Evolutionary conservation across 192 early-diverging fungal genomes (phyloP), one percentile per base, ranked within the genome.

Genomic region (Cladochytrium replicatum): DNA sequence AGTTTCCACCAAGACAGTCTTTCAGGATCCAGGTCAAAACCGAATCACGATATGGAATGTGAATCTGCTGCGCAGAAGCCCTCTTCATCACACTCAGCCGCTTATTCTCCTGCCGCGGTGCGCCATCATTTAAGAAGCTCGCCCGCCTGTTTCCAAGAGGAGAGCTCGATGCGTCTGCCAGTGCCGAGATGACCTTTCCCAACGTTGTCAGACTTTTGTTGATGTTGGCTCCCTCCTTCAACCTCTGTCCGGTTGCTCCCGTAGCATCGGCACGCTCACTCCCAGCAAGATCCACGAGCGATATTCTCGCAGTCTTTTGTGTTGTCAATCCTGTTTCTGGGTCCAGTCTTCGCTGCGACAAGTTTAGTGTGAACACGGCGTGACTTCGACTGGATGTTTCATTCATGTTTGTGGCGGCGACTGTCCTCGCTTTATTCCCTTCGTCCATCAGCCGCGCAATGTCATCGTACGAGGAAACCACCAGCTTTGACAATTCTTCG

Each of bases 361-460:
- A 39, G 19, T 54, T 50, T 21, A 68, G 29, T 7, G 65, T 70
- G 40, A 70, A 68, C 13, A 70, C 57, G 6, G 63, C 60, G 41
- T 71, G 68, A 11, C 52, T 54, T 37, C 91, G 78, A 63, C 82
- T 86, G 29, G 89, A 93, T 1, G 80, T 80, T 48, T 85, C 91
- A 66, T 97, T 97, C 89, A 94, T 92, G 47, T 88, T 85, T 34
- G 93, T 97, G 11, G 90, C 77, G 1, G 90, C 93, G 13, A 92
- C 87, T 0, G 89, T 93, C 48, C 85, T 74, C n/a, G 83, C 76
- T 86, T 57, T 83, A 58, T 85, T 88, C 34, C 84, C 85, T 63
- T 79, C 78, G 48, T 80, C 78, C 78, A 89, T 86, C n/a, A 88
- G 66, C 48, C 66, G 72, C 22, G 76, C 67, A 23, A 89, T 77